A percentile compares a stretch with the other conserved stretches of the same genome.
Evolutionary conservation across 345 rosid genomes (phyloP).

Genomic region (Euphorbia pulcherrima): DNA sequence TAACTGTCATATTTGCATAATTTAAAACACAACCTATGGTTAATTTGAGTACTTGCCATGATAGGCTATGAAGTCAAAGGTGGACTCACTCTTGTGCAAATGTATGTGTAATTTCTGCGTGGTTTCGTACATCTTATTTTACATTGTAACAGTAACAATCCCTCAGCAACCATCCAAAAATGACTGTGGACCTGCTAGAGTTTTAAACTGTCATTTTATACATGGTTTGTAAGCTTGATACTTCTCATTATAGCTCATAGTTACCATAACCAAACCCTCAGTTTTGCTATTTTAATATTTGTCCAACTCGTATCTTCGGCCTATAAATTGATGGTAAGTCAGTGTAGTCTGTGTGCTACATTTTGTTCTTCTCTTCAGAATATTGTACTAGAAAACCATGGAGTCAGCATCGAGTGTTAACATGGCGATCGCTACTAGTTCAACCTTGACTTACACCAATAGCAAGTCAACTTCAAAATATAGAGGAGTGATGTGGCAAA

Average conservation of each 20-base stretch:
- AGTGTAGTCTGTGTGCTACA: background rate
- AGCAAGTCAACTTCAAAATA: constrained; percentile 14
- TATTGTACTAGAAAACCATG: background rate
- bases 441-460: background rate
- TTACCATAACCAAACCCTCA: constrained; percentile 8
- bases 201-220: background rate
- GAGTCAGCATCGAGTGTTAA: background rate
- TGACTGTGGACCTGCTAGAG: background rate
- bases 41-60: constrained; percentile 5
- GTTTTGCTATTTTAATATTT: constrained; percentile 1
- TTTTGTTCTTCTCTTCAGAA: background rate
- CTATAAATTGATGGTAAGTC: background rate
- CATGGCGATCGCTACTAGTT: background rate
- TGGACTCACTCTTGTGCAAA: background rate
- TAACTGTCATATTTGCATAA: background rate
- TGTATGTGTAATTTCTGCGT: background rate
- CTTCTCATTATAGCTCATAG: background rate
- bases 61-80: background rate
- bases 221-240: background rate
- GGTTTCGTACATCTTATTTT: background rate
- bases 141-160: background rate
- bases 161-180: constrained; percentile 9
- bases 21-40: background rate
- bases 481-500: constrained; percentile 20
- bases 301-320: background rate